Evolutionary conservation across 352 stramenopile species (phyloP).

Genomic region (Pythium coloratum): DNA sequence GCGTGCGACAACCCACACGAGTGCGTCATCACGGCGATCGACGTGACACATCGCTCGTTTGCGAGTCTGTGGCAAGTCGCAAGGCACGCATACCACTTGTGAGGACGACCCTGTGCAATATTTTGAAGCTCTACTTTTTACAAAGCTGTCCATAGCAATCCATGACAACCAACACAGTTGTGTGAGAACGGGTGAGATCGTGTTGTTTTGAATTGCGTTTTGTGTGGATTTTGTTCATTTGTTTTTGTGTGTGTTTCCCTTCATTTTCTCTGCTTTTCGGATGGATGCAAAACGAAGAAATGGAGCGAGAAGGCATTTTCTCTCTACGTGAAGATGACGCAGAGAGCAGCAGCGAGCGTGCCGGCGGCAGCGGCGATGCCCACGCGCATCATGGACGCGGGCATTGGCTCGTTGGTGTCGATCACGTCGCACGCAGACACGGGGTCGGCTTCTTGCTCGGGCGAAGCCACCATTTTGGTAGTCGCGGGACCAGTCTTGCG

Average conservation of each 20-base stretch:
- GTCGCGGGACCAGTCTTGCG: neutral
- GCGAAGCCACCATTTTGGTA: neutral
- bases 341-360: conserved; percentile 59
- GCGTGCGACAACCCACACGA: conserved; percentile 70
- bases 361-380: conserved; percentile 55
- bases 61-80: conserved; percentile 38
- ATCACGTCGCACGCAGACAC: conserved; percentile 3
- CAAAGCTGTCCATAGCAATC: neutral
- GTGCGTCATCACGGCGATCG: conserved; percentile 43
- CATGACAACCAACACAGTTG: no score
- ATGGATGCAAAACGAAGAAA: conserved; percentile 12
- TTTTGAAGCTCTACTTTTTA: no score
- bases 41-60: conserved; percentile 33
- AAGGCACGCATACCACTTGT: conserved; percentile 54
- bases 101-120: neutral
- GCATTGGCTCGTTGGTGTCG: conserved; percentile 36
- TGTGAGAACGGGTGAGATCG: neutral
- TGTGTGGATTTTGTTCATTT: neutral
- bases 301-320: neutral
- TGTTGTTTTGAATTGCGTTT: neutral
- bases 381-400: conserved; percentile 41
- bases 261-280: conserved; percentile 19
- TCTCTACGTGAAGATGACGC: conserved; percentile 54
- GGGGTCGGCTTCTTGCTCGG: neutral
- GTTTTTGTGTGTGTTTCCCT: conserved; percentile 15